Percentiles rank a stretch among this genome's conserved stretches.
Conservation (phyloP, 768 basidiomycete genomes). For the Termitomyces sp. region DNA sequence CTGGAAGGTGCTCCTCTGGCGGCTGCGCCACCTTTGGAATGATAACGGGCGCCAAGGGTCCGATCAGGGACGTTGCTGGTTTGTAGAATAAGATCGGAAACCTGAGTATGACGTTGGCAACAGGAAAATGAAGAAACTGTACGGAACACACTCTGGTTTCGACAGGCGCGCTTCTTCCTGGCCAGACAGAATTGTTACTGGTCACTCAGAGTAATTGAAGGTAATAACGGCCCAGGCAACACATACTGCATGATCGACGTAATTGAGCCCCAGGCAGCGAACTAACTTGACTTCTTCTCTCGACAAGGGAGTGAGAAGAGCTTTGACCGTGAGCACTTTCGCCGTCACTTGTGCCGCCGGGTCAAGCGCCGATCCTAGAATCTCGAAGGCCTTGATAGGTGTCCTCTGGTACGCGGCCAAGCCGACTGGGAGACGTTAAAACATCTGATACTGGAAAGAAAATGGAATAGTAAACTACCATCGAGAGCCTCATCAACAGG, state of each 20-base stretch:
- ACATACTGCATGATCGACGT: slow-evolving; percentile 76
- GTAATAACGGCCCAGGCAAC: background rate
- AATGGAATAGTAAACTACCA: slow-evolving; percentile 30
- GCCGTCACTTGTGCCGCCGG: slow-evolving; percentile 60
- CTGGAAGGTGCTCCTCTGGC: slow-evolving; percentile 63
- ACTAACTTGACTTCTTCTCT: slow-evolving; percentile 65
- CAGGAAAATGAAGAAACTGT: background rate
- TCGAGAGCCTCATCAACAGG: slow-evolving; percentile 67
- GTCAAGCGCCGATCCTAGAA: slow-evolving; percentile 67
- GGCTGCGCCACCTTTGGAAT: slow-evolving; percentile 73
- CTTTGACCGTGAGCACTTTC: slow-evolving; percentile 64
- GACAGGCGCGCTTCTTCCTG: slow-evolving; percentile 59
- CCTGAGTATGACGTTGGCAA: slow-evolving; percentile 26
- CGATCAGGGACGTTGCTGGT: slow-evolving; percentile 66
- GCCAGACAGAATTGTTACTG: background rate
- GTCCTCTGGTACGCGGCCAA: slow-evolving; percentile 47
- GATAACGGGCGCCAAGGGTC: slow-evolving; percentile 59
- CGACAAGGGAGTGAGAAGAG: slow-evolving; percentile 67
- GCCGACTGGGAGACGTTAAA: slow-evolving; percentile 46
- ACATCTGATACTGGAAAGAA: background rate
- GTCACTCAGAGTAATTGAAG: background rate
- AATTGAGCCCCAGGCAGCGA: slow-evolving; percentile 78
- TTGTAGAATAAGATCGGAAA: slow-evolving; percentile 81
- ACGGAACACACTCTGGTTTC: slow-evolving; percentile 51
- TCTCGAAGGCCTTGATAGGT: slow-evolving; percentile 66